A percentile compares a stretch with the other conserved stretches of the same genome.
Conservation (phyloP, 495 filamentous ascomycete genomes). For the Trichoderma erinaceum region DNA sequence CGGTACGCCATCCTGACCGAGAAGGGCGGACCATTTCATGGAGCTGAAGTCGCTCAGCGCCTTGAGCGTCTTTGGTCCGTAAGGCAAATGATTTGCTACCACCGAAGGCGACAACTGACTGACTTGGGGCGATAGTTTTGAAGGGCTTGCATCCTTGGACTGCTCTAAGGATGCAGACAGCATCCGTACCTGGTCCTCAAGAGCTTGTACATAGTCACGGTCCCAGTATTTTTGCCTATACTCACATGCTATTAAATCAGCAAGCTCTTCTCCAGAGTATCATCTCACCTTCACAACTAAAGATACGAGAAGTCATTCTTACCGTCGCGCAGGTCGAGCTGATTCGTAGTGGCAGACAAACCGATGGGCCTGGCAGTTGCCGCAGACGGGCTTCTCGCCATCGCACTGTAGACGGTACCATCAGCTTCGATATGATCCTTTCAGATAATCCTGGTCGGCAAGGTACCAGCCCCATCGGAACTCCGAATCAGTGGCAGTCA, state of each 20-base stretch:
- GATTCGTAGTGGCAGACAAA: not conserved
- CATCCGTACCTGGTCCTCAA: slow-evolving; percentile 14
- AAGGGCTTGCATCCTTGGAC: not conserved
- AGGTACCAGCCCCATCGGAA: not conserved
- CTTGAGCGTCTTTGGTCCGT: not conserved
- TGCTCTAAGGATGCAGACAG: slow-evolving; percentile 3
- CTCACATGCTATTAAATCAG: not conserved
- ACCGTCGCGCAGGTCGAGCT: not conserved
- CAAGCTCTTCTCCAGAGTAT: not conserved
- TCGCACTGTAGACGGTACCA: not conserved
- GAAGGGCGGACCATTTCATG: not conserved
- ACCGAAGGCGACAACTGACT: not conserved
- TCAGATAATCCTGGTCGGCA: not conserved
- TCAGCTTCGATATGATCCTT: not conserved
- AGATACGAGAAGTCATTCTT: not conserved
- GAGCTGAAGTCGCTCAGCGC: not conserved
- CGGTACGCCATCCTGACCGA: not conserved
- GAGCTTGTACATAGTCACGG: slow-evolving; percentile 13
- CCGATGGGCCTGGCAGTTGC: slow-evolving; percentile 1
- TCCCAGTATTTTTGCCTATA: slow-evolving; percentile 16
- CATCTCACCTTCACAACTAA: too few species aligned
- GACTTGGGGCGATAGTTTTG: not conserved
- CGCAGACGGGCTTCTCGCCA: slow-evolving; percentile 10
- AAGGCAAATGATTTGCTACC: not conserved
- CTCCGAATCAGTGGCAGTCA: not conserved